Evolutionary conservation across 163 green algal species (phyloP).

Genomic region (Coccomyxa subellipsoidea): DNA sequence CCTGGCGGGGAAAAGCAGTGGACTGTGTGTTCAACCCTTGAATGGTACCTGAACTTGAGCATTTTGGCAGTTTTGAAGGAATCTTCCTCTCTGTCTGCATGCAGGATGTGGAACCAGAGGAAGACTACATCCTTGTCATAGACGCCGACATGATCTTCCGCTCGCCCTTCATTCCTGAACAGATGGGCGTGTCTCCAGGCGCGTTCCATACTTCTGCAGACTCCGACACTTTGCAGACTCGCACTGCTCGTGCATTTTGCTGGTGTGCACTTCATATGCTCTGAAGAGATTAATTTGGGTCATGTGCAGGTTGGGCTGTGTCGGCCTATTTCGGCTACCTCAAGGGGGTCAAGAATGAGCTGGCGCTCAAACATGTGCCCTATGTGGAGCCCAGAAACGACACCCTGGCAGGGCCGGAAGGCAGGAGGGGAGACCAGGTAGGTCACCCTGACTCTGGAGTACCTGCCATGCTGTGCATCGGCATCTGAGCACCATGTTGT

Average conservation of each 20-base stretch:
- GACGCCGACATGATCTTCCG: slow-evolving; percentile 63
- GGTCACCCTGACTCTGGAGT: no score
- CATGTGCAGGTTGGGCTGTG: slow-evolving; percentile 34
- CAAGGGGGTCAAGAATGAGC: slow-evolving; percentile 76
- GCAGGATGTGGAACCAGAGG: slow-evolving; percentile 35
- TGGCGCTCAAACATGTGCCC: slow-evolving; percentile 76
- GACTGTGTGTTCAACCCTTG: no score
- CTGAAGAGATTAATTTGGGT: not conserved
- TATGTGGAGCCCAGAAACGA: slow-evolving; percentile 68
- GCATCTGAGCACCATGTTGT: no score
- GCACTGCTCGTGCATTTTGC: no score
- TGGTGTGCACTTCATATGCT: not conserved
- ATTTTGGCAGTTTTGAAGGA: not conserved
- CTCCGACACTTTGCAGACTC: no score
- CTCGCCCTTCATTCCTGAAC: slow-evolving; percentile 39
- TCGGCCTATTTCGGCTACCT: slow-evolving; percentile 81
- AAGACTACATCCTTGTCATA: slow-evolving; percentile 64
- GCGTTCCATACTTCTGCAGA: not conserved
- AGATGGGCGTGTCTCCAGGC: slow-evolving; percentile 1
- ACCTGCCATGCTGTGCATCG: no score
- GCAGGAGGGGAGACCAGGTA: slow-evolving; percentile 58
- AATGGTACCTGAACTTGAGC: no score
- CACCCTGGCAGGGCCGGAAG: slow-evolving; percentile 60
- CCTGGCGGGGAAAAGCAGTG: no score
- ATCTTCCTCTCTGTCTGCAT: not conserved